These are phyloP conservation scores for Luffa aegyptiaca DNA, from an alignment of 306 rosid genomes.

Conservation along the genomic window DNA sequence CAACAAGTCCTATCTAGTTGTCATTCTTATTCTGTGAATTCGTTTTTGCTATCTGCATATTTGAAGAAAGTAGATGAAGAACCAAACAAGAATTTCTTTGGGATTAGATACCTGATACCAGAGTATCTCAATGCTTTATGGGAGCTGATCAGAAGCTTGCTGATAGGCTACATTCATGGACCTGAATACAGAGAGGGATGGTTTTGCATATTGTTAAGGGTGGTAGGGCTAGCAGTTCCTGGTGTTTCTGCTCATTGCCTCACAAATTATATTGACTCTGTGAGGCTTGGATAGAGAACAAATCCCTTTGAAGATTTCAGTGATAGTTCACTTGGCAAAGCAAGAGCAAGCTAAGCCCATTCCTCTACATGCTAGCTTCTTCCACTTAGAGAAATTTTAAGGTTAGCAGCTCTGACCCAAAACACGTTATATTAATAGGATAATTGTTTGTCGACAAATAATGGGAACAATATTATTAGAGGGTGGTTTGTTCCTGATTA, in stretches of 20 bases:
- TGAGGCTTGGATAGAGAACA: slow-evolving; percentile 44
- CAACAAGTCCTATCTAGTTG: neutral
- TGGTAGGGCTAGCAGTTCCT: slow-evolving; percentile 53
- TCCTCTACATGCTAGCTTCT: neutral
- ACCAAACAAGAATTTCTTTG: slow-evolving; percentile 60
- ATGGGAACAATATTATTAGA: neutral
- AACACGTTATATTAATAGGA: neutral
- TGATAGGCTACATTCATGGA: slow-evolving; percentile 47
- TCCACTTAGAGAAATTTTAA: neutral
- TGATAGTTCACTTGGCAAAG: neutral
- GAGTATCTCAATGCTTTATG: slow-evolving; percentile 51
- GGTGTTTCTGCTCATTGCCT: slow-evolving; percentile 59
- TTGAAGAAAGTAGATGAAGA: slow-evolving; percentile 46
- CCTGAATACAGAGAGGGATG: slow-evolving; percentile 56
- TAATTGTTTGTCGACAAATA: neutral
- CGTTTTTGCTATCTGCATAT: slow-evolving; percentile 12
- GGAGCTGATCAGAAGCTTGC: slow-evolving; percentile 57
- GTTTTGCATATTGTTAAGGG: slow-evolving; percentile 36
- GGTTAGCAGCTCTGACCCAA: slow-evolving; percentile 3
- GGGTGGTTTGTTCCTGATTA: neutral
- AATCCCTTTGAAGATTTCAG: neutral
- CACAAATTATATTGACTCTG: slow-evolving; percentile 45
- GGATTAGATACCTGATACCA: slow-evolving; percentile 28
- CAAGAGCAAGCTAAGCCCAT: neutral
- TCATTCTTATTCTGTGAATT: neutral